Base-by-base conservation (phyloP, 2,329 filamentous ascomycete genomes). In the Colletotrichum magnum region DNA sequence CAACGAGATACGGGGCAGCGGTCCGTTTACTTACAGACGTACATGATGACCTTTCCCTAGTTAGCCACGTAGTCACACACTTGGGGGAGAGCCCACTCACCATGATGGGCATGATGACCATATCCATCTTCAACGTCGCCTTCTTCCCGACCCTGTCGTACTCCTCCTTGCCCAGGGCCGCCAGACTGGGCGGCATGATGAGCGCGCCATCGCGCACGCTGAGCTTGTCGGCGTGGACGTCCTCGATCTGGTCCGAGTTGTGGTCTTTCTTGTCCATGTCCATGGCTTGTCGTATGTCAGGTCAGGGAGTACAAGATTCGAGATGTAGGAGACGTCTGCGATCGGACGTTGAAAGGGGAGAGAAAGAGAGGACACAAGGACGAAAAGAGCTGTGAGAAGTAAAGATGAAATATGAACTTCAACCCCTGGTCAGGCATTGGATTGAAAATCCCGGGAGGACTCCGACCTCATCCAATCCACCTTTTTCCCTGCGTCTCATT, bases 101-200 rank as follows among this genome's bases (percentile, higher is more conserved):
- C 65, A 68, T 64, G 59, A 68, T 68, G 18, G 65, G 65, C 74
- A 76, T 74, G 13, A 76, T 75, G 28, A 72, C 60, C 21, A 72
- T 43, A 24, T 77, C 74, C 71, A 77, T 73, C 71, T 75, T 66
- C 41, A 65, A 57, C 1, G 63, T 71, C 0, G 71, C 66, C 45
- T 24, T 65, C 57, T 69, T 70, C 6, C 74, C 68, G 6, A 75
- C 16, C 47, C 58, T 66, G 1, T 65, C 65, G 24, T 70, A 73
- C 6, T 75, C 74, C 5, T 67, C 71, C 13, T 64, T 41, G 21
- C 41, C 60, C 1, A 75, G 70, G 6, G 72, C 64, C 24, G 73
- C 73, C 16, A 76, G 64, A 32, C 60, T 68, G 15, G 61, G 64
- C 5, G 73, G 74, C 73, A 76, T 73, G 32, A 65, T 36, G 48